A percentile compares a stretch with the other conserved stretches of the same genome.
Evolutionary conservation across 352 stramenopile species (phyloP).

Genomic region (Globisporangium carolinianum): DNA sequence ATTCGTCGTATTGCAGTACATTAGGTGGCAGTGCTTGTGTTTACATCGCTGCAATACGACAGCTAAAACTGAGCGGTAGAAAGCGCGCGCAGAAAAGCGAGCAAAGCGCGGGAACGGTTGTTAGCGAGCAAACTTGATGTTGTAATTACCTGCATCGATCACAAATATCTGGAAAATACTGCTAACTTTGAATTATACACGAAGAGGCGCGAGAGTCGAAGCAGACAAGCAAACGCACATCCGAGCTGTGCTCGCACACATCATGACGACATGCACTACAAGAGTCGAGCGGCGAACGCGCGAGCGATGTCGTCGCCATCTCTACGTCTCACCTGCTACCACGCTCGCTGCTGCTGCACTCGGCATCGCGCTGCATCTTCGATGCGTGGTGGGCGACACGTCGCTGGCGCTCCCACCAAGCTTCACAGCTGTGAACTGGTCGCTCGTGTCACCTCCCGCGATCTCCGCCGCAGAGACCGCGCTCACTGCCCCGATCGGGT

Average conservation of each 20-base stretch:
- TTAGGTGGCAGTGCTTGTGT: neutral
- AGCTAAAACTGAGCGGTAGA: neutral
- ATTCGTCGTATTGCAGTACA: neutral
- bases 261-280: no score
- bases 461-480: conserved; percentile 19
- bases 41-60: neutral
- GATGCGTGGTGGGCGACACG: neutral
- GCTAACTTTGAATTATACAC: no score
- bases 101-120: neutral
- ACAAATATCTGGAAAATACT: neutral
- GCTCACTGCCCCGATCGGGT: conserved; percentile 27
- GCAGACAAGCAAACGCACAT: neutral
- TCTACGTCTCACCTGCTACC: no score
- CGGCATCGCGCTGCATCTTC: neutral
- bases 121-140: no score
- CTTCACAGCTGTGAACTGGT: conserved; percentile 42
- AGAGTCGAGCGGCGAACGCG: no score
- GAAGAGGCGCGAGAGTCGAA: neutral
- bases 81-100: neutral
- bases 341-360: neutral
- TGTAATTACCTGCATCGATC: neutral
- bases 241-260: no score
- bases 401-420: conserved; percentile 7
- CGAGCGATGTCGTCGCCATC: no score
- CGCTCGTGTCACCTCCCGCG: conserved; percentile 22